Evolutionary conservation across 306 rosid species (phyloP).

Genomic region (Pueraria montana): DNA sequence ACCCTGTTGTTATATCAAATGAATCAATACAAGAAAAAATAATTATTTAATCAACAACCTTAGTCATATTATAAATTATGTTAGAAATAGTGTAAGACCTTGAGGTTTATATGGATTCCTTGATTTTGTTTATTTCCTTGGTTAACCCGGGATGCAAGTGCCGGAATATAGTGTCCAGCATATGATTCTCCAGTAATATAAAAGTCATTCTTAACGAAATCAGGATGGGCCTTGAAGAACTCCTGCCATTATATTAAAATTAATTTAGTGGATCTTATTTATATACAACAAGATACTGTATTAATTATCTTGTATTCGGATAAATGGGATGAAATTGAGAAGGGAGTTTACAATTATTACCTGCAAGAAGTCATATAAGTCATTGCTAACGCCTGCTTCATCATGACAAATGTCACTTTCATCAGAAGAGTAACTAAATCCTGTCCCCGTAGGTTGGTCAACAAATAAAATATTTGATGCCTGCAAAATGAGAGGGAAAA

Average conservation of each 20-base stretch:
- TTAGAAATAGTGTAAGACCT: conserved; percentile 60
- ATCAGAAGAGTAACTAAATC: conserved; percentile 78
- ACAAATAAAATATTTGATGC: conserved; percentile 84
- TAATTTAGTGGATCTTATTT: neutral
- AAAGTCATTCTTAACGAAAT: conserved; percentile 74
- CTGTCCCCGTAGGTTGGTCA: conserved; percentile 94
- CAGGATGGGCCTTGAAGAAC: conserved; percentile 72
- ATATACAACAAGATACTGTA: too few relatives aligned
- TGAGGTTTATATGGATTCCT: conserved; percentile 77
- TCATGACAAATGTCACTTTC: conserved; percentile 69
- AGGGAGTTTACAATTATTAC: conserved; percentile 35
- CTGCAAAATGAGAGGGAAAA: too few relatives aligned
- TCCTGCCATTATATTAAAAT: conserved; percentile 53
- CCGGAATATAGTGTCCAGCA: conserved; percentile 94
- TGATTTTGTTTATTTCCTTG: conserved; percentile 76
- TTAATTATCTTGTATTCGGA: neutral
- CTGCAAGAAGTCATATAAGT: conserved; percentile 91
- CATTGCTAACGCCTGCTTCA: conserved; percentile 87
- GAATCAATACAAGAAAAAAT: neutral
- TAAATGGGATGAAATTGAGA: too few relatives aligned
- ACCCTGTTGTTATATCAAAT: conserved; percentile 64
- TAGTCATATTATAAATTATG: too few relatives aligned
- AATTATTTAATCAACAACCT: too few relatives aligned
- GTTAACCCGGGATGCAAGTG: conserved; percentile 83
- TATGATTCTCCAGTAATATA: conserved; percentile 96